Percentiles rank a stretch among this genome's conserved stretches.
Evolutionary conservation across 192 early-diverging fungal species (phyloP).

Genomic region (Coemansia erecta): DNA sequence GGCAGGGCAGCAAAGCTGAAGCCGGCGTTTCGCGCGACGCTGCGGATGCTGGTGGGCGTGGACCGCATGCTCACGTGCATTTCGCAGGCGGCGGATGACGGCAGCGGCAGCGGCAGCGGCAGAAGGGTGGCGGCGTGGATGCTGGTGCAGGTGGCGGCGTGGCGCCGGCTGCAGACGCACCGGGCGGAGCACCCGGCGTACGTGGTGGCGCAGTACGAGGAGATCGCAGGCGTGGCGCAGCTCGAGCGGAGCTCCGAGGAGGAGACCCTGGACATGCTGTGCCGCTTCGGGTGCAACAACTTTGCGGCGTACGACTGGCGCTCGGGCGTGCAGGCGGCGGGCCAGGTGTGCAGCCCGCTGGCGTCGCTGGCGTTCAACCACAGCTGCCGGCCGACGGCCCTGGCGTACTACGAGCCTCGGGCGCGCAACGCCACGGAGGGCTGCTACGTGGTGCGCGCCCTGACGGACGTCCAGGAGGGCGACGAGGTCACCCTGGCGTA

Average conservation of each 20-base stretch:
- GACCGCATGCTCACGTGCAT: too few relatives aligned
- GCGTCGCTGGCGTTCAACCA: slow-evolving; percentile 47
- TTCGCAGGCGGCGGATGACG: not conserved
- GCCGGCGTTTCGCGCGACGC: slow-evolving; percentile 17
- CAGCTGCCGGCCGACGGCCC: slow-evolving; percentile 39
- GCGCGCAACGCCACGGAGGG: not conserved
- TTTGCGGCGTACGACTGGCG: slow-evolving; percentile 26
- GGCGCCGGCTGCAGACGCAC: slow-evolving; percentile 31
- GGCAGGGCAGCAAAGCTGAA: slow-evolving; percentile 6
- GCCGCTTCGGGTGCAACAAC: slow-evolving; percentile 44
- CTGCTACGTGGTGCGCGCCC: slow-evolving; percentile 20
- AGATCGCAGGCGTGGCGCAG: slow-evolving; percentile 21
- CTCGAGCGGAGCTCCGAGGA: not conserved
- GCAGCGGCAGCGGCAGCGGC: too few relatives aligned
- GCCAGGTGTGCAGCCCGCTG: slow-evolving; percentile 42
- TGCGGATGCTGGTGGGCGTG: slow-evolving; percentile 41
- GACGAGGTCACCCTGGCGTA: slow-evolving; percentile 39
- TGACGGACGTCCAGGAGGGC: slow-evolving; percentile 23
- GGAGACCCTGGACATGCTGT: slow-evolving; percentile 16
- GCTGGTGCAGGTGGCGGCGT: slow-evolving; percentile 27
- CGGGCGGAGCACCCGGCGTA: slow-evolving; percentile 22
- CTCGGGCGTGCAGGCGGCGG: slow-evolving; percentile 1
- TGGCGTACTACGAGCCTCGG: slow-evolving; percentile 18
- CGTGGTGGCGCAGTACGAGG: slow-evolving; percentile 33
- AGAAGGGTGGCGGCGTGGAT: slow-evolving; percentile 30